A percentile compares a stretch with the other conserved stretches of the same genome.
phyloP scores from a whole-genome alignment of 1,284 basidiomycete species.

The Malassezia nana region DNA sequence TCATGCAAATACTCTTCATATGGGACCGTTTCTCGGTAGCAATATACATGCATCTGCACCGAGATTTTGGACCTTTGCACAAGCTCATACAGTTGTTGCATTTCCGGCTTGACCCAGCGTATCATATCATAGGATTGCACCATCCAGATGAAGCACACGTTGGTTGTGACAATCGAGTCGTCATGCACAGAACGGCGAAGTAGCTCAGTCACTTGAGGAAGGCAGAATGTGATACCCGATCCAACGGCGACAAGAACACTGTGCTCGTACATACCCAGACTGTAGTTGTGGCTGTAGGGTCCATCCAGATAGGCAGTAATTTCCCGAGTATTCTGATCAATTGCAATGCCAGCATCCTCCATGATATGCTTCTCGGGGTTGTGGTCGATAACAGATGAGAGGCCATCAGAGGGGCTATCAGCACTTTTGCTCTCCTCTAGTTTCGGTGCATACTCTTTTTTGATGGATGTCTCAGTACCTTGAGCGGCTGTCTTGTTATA shows the following conservation, averaged over 20 bases:
- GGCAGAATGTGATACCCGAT: conserved; percentile 26
- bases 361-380: not conserved
- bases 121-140: not conserved
- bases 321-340: not conserved
- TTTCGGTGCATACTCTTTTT: not conserved
- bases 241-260: conserved; percentile 29
- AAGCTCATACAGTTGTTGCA: not conserved
- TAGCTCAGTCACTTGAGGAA: not conserved
- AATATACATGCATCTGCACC: not conserved
- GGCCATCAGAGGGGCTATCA: not conserved
- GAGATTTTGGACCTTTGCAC: not conserved
- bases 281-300: conserved; percentile 28
- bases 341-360: conserved; percentile 14
- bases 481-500: not conserved
- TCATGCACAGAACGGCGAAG: not conserved
- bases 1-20: not conserved
- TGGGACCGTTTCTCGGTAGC: not conserved
- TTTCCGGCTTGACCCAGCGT: not conserved
- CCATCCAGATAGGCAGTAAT: conserved; percentile 22
- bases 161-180: not conserved
- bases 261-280: conserved; percentile 16
- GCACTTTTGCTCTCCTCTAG: not conserved
- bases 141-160: conserved; percentile 5
- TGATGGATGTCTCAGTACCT: not conserved
- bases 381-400: not conserved